Evolutionary conservation across 495 filamentous ascomycete species (phyloP), one percentile per base, ranked within the genome.

Genomic region (Thozetella sp.): DNA sequence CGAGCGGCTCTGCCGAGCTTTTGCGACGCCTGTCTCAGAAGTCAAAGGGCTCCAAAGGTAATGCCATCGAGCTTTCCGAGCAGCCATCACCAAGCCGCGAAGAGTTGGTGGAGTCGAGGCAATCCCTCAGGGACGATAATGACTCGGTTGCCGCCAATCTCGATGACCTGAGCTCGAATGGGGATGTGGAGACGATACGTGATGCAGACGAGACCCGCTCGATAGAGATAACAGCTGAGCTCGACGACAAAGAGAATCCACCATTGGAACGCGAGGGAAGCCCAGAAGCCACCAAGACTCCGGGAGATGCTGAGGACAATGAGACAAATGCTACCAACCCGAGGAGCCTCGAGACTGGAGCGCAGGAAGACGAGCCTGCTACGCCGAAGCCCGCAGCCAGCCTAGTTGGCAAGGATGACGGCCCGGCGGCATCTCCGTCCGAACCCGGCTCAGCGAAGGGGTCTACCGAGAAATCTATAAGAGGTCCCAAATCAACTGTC

Each of bases 71-170:
- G 34, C 3, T 56, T 20, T 71, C 53, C n/a, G 57, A 57, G 22
- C 68, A 62, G 11, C 43, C 43, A 11, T 15, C 43, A 10, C 43
- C 43, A 11, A 80, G 75, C 55, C 67, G 56, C 0, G 75, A 87
- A 54, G 78, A 76, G 22, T 63, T 85, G 23, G 69, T 83, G 13
- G 61, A 73, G 17, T 70, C 71, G 62, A 71, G 51, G 63, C 73
- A 40, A 62, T 66, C 15, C 13, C 52, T 27, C 25, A 60, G 23
- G 23, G 71, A 76, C 24, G 76, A 80, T 51, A 64, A 54, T 25
- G 77, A 77, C 22, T 87, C 85, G 20, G 54, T 86, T 25, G 78
- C 71, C 45, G 85, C 83, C 13, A 83, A 79, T 19, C 60, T 86
- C 61, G 84, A 87, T 54, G 80, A 74, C 4, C 58, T 80, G 59